These are phyloP conservation scores for Mercurialis annua DNA, from an alignment of 345 rosid genomes.

Conservation along the genomic window DNA sequence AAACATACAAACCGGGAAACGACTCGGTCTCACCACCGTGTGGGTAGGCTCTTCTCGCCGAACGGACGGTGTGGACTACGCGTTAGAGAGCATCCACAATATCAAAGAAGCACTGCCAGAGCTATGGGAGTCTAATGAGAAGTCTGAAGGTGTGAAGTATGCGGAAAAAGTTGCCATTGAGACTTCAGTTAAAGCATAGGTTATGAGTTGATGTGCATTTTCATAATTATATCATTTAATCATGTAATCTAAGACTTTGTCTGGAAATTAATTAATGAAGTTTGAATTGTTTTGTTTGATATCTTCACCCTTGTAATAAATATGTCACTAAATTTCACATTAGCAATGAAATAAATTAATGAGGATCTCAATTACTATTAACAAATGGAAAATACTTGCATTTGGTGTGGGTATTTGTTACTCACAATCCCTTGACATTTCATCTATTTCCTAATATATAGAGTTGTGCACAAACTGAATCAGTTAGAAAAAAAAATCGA, in stretches of 20 bases:
- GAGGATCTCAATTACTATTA: too few relatives aligned
- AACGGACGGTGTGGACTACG: conserved; percentile 60
- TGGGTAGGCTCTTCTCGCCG: conserved; percentile 69
- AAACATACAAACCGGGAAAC: conserved; percentile 17
- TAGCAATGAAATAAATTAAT: too few relatives aligned
- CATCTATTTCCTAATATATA: too few relatives aligned
- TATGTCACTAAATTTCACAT: background rate
- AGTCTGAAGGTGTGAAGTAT: conserved; percentile 43
- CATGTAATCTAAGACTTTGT: too few relatives aligned
- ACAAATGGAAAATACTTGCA: too few relatives aligned
- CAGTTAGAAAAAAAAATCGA: too few relatives aligned
- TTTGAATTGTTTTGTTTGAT: background rate
- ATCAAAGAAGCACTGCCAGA: conserved; percentile 76
- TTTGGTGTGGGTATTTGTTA: too few relatives aligned
- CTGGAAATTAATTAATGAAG: background rate
- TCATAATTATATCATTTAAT: background rate
- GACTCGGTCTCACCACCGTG: conserved; percentile 19
- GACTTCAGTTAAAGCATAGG: conserved; percentile 62
- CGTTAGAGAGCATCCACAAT: conserved; percentile 74
- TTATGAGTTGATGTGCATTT: conserved; percentile 14
- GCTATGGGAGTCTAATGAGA: conserved; percentile 51
- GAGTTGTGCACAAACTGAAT: too few relatives aligned
- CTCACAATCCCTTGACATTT: too few relatives aligned
- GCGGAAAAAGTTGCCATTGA: conserved; percentile 57
- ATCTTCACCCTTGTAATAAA: background rate